Evolutionary conservation across 2,329 filamentous ascomycete species (phyloP), one percentile per base, ranked within the genome.

Genomic region (Fusarium nodosum): DNA sequence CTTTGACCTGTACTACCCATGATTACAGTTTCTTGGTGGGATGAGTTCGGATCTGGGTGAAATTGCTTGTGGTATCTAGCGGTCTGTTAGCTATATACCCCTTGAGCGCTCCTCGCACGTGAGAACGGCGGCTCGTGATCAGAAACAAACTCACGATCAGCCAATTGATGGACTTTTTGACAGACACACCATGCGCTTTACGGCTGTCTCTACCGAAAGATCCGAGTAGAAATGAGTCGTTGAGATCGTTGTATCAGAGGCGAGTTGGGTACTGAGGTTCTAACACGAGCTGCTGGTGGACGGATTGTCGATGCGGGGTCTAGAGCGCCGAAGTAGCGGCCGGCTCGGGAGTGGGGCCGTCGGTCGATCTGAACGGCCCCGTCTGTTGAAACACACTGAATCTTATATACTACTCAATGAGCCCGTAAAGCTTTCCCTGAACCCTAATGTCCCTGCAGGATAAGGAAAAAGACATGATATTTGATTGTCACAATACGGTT

Each of bases 1-100:
- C 74, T 76, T 36, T 77, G 63, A 28, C 47, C 66, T 38, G 57
- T 46, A 28, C 56, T 64, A 5, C 66, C 68, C 76, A 78, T 78
- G 50, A 15, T 71, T 59, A 22, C 22, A 22, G 24, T 31, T 38
- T n/a, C 3, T 11, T 41, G 16, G 18, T 53, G 26, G 7, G 4
- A 26, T 33, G 24, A 16, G 51, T 26, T 7, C 51, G 39, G 22
- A n/a, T 55, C 15, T 36, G 20, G 5, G 6, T n/a, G 46, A 39
- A 16, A n/a, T 20, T 24, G 28, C 16, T n/a, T 13, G 28, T 50
- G 11, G 31, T 55, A 36, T 51, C 18, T 56, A 61, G 28, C 20
- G 22, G 45, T 22, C 20, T 48, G 48, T 56, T 41, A 57, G 44
- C 44, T 63, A 59, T 50, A 51, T 55, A 59, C 44, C 36, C 38